Evolutionary conservation across 2,329 filamentous ascomycete genomes (phyloP).

Genomic region (Penicillium sp.): DNA sequence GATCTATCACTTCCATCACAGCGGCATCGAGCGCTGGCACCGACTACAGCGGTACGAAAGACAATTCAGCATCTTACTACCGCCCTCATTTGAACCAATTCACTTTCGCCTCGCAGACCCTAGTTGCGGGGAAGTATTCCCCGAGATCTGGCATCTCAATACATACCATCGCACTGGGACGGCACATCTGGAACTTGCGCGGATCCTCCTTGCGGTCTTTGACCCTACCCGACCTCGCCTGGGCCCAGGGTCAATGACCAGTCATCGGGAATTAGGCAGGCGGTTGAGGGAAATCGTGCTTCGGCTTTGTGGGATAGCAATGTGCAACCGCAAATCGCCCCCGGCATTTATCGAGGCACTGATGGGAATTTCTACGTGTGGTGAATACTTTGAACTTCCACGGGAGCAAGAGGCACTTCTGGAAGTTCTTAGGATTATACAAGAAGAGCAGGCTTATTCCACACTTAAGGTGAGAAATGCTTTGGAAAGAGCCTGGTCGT

Average conservation of each 20-base stretch:
- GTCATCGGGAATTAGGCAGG: neutral
- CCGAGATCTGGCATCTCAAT: constrained; percentile 1
- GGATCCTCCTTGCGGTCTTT: constrained; percentile 2
- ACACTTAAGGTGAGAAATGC: neutral
- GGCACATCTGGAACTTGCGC: neutral
- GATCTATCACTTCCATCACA: neutral
- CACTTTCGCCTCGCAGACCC: neutral
- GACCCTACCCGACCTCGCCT: neutral
- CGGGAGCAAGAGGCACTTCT: constrained; percentile 1
- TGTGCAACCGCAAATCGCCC: constrained; percentile 1
- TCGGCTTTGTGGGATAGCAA: constrained; percentile 1
- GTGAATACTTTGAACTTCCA: neutral
- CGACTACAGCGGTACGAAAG: neutral
- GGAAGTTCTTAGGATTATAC: neutral
- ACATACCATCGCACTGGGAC: neutral
- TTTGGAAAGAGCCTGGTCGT: neutral
- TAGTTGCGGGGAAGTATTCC: neutral
- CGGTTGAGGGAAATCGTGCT: neutral
- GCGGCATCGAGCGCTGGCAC: neutral
- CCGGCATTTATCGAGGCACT: neutral
- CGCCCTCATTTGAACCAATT: neutral
- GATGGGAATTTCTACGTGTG: constrained; percentile 4
- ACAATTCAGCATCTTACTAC: neutral
- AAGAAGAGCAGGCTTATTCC: neutral
- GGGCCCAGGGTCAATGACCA: neutral